Conservation (phyloP, 345 rosid species). For the Pistacia atlantica region DNA sequence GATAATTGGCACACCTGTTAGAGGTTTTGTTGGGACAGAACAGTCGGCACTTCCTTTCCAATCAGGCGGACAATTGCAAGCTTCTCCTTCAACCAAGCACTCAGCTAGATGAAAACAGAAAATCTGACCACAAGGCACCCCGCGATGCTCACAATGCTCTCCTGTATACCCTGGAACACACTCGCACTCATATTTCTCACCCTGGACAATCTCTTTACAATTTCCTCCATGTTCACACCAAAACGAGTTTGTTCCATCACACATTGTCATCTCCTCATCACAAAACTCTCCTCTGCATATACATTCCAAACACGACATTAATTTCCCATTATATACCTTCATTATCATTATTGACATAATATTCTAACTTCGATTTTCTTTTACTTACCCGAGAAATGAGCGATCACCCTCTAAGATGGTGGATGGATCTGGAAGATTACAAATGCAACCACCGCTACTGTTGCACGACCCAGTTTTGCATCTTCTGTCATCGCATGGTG, state of each 20-base stretch:
- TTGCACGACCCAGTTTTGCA: constrained; percentile 29
- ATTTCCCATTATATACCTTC: background rate
- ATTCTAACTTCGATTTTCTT: background rate
- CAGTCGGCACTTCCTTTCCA: constrained; percentile 39
- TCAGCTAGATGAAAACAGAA: constrained; percentile 32
- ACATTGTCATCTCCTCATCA: constrained; percentile 43
- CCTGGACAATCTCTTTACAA: constrained; percentile 41
- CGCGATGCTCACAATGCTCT: constrained; percentile 21
- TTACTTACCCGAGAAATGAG: constrained; percentile 31
- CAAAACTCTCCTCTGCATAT: constrained; percentile 30
- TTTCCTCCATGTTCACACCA: constrained; percentile 42
- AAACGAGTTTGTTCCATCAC: constrained; percentile 41
- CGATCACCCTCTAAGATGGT: constrained; percentile 41
- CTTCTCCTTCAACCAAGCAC: constrained; percentile 23
- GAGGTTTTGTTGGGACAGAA: constrained; percentile 24
- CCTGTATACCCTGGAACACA: constrained; percentile 32
- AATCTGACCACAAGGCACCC: constrained; percentile 28
- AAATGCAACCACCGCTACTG: constrained; percentile 30
- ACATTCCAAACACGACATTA: background rate
- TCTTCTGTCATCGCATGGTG: constrained; percentile 20
- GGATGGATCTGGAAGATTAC: constrained; percentile 38
- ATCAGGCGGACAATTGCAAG: constrained; percentile 25
- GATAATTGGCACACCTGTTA: constrained; percentile 20
- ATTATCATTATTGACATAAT: background rate
- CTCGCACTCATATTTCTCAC: constrained; percentile 33